Evolutionary conservation across 305 asterid species (phyloP).

Genomic region (Salvia sclarea): DNA sequence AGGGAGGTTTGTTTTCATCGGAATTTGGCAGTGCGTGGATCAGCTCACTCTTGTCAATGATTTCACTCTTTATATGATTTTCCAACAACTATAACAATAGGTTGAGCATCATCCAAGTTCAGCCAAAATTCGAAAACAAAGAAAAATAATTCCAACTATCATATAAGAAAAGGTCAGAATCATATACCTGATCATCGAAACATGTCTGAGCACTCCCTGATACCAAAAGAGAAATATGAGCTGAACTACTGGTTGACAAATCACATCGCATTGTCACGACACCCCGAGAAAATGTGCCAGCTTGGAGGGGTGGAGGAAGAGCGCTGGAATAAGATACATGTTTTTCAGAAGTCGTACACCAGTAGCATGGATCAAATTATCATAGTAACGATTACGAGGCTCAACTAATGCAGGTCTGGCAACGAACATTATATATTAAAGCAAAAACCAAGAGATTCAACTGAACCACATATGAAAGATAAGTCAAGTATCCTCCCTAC

Average conservation of each 20-base stretch:
- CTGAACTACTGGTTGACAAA: conserved; percentile 86
- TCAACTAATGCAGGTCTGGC: background rate
- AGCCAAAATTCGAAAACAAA: background rate
- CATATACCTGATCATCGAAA: conserved; percentile 86
- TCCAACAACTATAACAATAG: conserved; percentile 64
- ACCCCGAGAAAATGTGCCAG: conserved; percentile 91
- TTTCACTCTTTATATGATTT: conserved; percentile 94
- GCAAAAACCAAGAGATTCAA: too few relatives aligned
- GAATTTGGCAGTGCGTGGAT: conserved; percentile 56
- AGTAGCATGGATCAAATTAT: background rate
- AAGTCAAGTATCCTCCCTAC: too few relatives aligned
- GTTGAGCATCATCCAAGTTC: conserved; percentile 22
- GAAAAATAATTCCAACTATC: background rate
- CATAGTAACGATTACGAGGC: background rate
- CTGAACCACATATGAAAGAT: too few relatives aligned
- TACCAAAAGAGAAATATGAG: conserved; percentile 90
- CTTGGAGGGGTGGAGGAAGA: conserved; percentile 98
- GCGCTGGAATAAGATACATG: conserved; percentile 53
- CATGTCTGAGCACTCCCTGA: conserved; percentile 98
- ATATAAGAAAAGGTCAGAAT: background rate
- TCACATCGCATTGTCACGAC: conserved; percentile 98
- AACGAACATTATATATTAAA: background rate
- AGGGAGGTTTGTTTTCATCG: conserved; percentile 57
- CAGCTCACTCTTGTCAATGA: conserved; percentile 68
- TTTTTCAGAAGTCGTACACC: conserved; percentile 26